Base-by-base conservation (phyloP, 208 protist species). In the Acanthamoeba sp. region DNA sequence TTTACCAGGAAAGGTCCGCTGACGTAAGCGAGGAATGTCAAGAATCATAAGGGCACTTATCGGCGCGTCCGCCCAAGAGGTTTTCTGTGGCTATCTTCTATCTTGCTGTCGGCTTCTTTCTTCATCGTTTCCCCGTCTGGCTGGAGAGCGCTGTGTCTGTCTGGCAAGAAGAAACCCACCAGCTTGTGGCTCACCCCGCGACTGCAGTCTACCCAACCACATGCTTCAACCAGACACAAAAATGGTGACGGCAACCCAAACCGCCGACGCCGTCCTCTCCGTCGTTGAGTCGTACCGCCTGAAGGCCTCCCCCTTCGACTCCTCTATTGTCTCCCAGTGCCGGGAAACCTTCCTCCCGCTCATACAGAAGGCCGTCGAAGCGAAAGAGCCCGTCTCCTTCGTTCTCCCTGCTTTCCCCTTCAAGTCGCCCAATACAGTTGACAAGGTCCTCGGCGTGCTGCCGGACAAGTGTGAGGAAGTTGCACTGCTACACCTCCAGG, bases 371-470 rank as follows among this genome's bases (percentile, higher is more conserved):
- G 32, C 38, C 38, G 36, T 78, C 36, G 69, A 78, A 78, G 38
- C 32, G 69, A 78, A 78, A 45, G 69, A 36, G 32, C 69, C 69
- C 69, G 38, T 78, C 69, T 36, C 32, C 36, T 78, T 78, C 69
- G 27, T 78, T 42, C 32, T 93, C 24, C 87, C 87, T 32, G 87
- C 87, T 50, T 93, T 93, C 48, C 42, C 87, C 42, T 93, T 93
- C 48, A 93, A 93, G 48, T 50, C 87, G n/a, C 87, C 87, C 50
- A 73, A 59, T 40, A 55, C 5, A 45, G 27, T 62, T 14, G 82
- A 89, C 34, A 93, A 93, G 87, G 71, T 76, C 7, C 55, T 93
- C 52, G 87, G 87, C 87, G 34, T 76, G 29, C 87, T 93, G 71
- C 87, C 87, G 29, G 87, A 93, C 87, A 73, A 40, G 40, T 40